Percentiles rank a stretch among this genome's conserved stretches.
Conservation (phyloP, 768 basidiomycete species). For the Boletus bicolor region DNA sequence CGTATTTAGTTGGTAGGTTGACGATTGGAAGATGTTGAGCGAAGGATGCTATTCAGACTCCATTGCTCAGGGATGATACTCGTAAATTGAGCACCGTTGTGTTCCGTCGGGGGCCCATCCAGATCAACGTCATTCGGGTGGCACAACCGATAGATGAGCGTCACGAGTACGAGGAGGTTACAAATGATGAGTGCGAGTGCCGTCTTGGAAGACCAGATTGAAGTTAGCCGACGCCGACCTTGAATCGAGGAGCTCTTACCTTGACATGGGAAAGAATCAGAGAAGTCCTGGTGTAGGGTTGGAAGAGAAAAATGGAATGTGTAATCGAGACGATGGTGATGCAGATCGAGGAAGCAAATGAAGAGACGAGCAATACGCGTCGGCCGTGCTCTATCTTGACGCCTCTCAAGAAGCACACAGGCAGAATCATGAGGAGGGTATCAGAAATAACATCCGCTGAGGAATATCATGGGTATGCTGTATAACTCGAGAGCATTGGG, state of each 20-base stretch:
- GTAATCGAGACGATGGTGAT: slow-evolving; percentile 10
- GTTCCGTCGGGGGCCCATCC: not conserved
- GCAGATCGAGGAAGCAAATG: slow-evolving; percentile 12
- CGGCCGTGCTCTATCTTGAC: not conserved
- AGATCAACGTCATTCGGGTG: not conserved
- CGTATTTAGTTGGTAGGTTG: not conserved
- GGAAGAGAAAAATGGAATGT: slow-evolving; percentile 5
- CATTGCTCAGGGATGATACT: not conserved
- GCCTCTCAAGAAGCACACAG: not conserved
- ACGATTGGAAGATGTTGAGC: not conserved
- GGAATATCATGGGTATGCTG: not conserved
- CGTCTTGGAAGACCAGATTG: slow-evolving; percentile 1
- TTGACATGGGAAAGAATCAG: slow-evolving; percentile 11
- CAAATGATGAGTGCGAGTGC: slow-evolving; percentile 13
- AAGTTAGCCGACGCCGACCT: not conserved
- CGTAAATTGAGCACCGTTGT: not conserved
- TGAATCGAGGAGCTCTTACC: not conserved
- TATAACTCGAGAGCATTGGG: not conserved
- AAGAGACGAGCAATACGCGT: slow-evolving; percentile 4
- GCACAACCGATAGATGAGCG: slow-evolving; percentile 6
- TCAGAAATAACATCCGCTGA: slow-evolving; percentile 15
- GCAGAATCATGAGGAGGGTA: slow-evolving; percentile 1
- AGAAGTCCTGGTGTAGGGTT: not conserved
- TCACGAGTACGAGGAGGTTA: slow-evolving; percentile 11
- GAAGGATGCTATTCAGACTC: not conserved